Base-by-base conservation (phyloP, 768 basidiomycete species). In the Suillus discolor region DNA sequence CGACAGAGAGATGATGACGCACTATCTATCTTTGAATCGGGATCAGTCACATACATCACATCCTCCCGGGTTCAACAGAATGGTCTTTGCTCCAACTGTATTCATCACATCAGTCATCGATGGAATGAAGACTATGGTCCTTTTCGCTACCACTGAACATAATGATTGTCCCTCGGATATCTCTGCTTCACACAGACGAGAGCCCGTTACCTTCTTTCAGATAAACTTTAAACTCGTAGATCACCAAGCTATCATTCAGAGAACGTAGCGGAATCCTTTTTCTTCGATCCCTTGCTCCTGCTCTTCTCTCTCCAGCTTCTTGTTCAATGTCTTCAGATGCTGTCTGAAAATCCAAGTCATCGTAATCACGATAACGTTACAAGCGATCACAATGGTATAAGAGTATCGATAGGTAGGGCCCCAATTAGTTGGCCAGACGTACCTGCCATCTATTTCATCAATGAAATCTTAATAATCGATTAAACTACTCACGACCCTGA, bases 331-430 rank as follows among this genome's bases (percentile, higher is more conserved):
- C 38, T 73, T 73, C 38, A 89, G 76, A 54, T 83, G 78, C 42
- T 74, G 68, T 54, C 83, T 77, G 72, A 88, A 85, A 15, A 77
- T 62, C 69, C 82, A 80, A 65, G 82, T 82, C 78, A 89, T 80
- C 36, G 81, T 69, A 20, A 88, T 85, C 16, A 82, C 74, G n/a
- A 81, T 66, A 2, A 82, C 81, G 62, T 81, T 85, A 67, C 83
- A 83, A 45, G 86, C 80, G 51, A 90, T 87, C 75, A 89, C 91
- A 67, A 96, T 90, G 28, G 82, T 85, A 75, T 89, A 95, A 1
- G 91, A 91, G 51, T 84, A 81, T 31, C 4, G 16, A 25, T 31
- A 94, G 1, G 83, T 82, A 3, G 88, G 90, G 1, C 89, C 91
- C 90, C 90, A 94, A 7, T 75, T 71, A 44, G 75, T 76, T 18